Evolutionary conservation across 371 early-diverging fungal genomes (phyloP), one percentile per base, ranked within the genome.

Genomic region (Racocetra persica): DNA sequence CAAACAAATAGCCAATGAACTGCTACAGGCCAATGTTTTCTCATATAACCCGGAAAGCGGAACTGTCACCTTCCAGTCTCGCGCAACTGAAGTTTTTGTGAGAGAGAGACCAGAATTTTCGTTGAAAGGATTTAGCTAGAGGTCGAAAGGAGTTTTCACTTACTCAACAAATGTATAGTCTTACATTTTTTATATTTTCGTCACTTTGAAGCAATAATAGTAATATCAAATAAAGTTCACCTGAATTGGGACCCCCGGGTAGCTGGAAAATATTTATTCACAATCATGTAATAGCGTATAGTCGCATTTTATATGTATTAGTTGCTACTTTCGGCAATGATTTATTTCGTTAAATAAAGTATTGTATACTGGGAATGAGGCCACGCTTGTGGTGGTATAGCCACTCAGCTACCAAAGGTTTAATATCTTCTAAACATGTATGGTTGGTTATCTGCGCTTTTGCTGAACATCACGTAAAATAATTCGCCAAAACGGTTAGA

Each of bases 11-110:
- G 79, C 26, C 18, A 32, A 78, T 65, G 65, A 71, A 69, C 20
- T 78, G 67, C n/a, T 78, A 69, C 67, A 78, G 67, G 41, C 38
- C 14, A 78, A 65, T 69, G 69, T 78, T 54, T 78, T 45, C 5
- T 67, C 79, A 49, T 78, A 70, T 63, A 66, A 78, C 24, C 49
- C 65, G 22, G 51, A 49, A 52, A 65, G 55, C 26, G 13, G 3
- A 26, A 26, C 52, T 10, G 49, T 67, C 5, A 66, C 79, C 79
- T 78, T 78, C 52, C 67, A 78, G 49, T 78, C 67, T 78, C 10
- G 52, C 18, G 26, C 67, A 62, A 62, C 65, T 41, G 65, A 78
- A 67, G 63, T 41, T 52, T 78, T 66, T 63, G 67, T 66, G 60
- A 67, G 32, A 22, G 78, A 57, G 49, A 24, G 6, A 14, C 52